A percentile compares a stretch with the other conserved stretches of the same genome.
Evolutionary conservation across 176 grass and related monocot species (phyloP).

Genomic region (Oryza nivara): DNA sequence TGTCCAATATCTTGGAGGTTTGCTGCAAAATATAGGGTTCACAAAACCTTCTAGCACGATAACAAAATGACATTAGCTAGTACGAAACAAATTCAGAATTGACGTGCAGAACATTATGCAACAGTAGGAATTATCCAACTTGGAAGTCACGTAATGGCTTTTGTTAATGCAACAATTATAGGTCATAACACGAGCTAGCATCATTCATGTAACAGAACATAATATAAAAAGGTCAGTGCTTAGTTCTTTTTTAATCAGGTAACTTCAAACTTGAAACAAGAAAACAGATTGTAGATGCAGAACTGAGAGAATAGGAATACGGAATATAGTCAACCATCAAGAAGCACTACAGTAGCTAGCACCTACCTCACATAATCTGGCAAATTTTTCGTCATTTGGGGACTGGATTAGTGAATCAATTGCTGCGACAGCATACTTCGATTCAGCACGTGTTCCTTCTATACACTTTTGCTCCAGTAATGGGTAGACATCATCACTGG

Average conservation of each 20-base stretch:
- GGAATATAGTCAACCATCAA: slow-evolving; percentile 1
- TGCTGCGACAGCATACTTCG: slow-evolving; percentile 75
- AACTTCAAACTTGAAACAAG: slow-evolving; percentile 35
- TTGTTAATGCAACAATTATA: slow-evolving; percentile 1
- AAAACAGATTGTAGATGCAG: not conserved
- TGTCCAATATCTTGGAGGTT: not conserved
- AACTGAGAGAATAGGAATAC: not conserved
- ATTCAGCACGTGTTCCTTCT: slow-evolving; percentile 88
- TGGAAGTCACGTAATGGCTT: not conserved
- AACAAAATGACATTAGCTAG: not conserved
- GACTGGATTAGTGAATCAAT: slow-evolving; percentile 65
- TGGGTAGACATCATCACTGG: slow-evolving; percentile 65
- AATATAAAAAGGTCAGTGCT: not conserved
- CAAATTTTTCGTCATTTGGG: slow-evolving; percentile 56
- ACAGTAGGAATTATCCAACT: not conserved
- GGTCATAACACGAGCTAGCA: not conserved
- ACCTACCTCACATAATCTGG: slow-evolving; percentile 67
- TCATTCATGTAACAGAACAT: slow-evolving; percentile 27
- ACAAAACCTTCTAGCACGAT: not conserved
- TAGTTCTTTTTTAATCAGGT: slow-evolving; percentile 1
- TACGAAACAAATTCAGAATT: too few relatives aligned
- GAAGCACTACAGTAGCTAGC: slow-evolving; percentile 12
- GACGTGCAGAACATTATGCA: not conserved
- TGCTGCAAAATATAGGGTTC: not conserved
- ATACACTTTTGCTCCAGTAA: slow-evolving; percentile 88